Percentiles rank a stretch among this genome's conserved stretches.
phyloP scores from a whole-genome alignment of 805 yeast species.

The Komagataella pseudopastoris region DNA sequence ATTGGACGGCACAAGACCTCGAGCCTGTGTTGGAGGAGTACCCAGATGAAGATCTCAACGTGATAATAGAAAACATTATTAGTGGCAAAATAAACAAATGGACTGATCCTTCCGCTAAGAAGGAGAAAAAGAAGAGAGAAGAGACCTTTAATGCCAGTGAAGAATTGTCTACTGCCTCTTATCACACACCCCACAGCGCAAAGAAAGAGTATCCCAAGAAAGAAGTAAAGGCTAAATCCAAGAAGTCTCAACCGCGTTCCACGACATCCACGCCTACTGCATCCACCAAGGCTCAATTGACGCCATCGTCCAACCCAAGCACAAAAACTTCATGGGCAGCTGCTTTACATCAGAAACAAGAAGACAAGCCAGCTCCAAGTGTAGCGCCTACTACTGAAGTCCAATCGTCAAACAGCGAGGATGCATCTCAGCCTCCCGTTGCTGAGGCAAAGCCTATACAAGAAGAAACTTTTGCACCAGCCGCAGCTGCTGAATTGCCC shows the following conservation, averaged over 20 bases:
- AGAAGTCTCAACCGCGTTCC: constrained; percentile 3
- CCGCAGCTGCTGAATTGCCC: constrained; percentile 1
- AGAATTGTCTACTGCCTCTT: not conserved
- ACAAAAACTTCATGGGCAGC: constrained; percentile 17
- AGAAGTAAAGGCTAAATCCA: constrained; percentile 1
- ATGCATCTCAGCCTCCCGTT: constrained; percentile 1
- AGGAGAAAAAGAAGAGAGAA: constrained; percentile 22
- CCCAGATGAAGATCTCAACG: constrained; percentile 50
- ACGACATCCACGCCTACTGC: constrained; percentile 1
- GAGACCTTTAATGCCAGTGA: not conserved
- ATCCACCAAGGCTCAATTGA: constrained; percentile 1
- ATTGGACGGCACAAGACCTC: constrained; percentile 85
- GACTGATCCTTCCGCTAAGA: constrained; percentile 81
- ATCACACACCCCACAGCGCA: constrained; percentile 1
- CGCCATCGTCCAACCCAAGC: not conserved
- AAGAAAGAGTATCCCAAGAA: constrained; percentile 1
- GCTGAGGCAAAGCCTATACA: not conserved
- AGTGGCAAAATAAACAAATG: constrained; percentile 85
- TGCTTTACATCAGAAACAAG: constrained; percentile 13
- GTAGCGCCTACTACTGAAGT: not conserved
- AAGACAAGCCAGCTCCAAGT: constrained; percentile 5
- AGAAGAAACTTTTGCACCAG: not conserved
- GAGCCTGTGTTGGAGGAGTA: constrained; percentile 63
- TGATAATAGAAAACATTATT: constrained; percentile 76
- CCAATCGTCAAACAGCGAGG: constrained; percentile 3